Evolutionary conservation across 495 filamentous ascomycete genomes (phyloP).

Genomic region (Penicillium flavigenum): DNA sequence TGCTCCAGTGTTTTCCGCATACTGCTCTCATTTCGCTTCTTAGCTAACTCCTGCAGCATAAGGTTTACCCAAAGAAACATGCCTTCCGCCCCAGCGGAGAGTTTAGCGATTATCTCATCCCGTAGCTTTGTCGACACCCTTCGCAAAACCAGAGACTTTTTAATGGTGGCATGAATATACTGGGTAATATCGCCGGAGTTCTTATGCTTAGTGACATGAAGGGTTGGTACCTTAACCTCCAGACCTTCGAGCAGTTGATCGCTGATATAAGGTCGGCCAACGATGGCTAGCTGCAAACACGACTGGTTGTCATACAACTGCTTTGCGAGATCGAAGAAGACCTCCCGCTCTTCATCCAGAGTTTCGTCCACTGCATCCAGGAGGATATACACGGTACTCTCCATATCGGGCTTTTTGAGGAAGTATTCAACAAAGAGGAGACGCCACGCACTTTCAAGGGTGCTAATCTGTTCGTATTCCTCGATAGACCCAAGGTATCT

Average conservation of each 20-base stretch:
- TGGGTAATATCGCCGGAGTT: conserved; percentile 32
- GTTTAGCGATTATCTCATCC: conserved; percentile 28
- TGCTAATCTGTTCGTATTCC: conserved; percentile 24
- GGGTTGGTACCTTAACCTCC: conserved; percentile 25
- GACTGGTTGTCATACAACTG: conserved; percentile 11
- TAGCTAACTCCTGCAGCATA: conserved; percentile 35
- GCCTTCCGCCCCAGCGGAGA: conserved; percentile 33
- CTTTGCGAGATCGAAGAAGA: conserved; percentile 23
- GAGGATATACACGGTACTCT: conserved; percentile 29
- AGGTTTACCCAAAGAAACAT: conserved; percentile 42
- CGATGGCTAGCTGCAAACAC: conserved; percentile 25
- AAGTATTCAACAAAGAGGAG: conserved; percentile 32
- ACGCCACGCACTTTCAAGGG: conserved; percentile 33
- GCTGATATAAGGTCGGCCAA: conserved; percentile 33
- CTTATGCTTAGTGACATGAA: conserved; percentile 33
- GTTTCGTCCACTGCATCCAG: conserved; percentile 40
- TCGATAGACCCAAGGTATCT: conserved; percentile 23
- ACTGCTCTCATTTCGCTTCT: conserved; percentile 23
- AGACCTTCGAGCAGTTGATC: conserved; percentile 26
- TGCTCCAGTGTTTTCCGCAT: conserved; percentile 31
- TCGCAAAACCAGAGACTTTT: conserved; percentile 24
- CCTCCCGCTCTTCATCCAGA: conserved; percentile 22
- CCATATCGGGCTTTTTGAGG: conserved; percentile 11
- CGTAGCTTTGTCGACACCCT: conserved; percentile 20
- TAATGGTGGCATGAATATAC: conserved; percentile 32